Evolutionary conservation across 2,329 filamentous ascomycete species (phyloP).

Genomic region (Chaetomiaceae sp.): DNA sequence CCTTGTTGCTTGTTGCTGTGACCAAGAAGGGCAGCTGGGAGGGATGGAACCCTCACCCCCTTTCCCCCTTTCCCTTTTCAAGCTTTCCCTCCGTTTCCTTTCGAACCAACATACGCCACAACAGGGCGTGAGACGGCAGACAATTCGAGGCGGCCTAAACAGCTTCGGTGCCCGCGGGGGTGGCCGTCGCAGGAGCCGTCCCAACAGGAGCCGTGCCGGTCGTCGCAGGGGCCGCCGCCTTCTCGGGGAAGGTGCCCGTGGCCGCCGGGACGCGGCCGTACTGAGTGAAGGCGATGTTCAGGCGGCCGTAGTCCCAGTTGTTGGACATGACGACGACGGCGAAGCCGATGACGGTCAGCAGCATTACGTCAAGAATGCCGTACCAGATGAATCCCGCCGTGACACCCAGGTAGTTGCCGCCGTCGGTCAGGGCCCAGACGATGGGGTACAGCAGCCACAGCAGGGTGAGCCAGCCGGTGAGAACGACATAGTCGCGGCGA

Average conservation of each 20-base stretch:
- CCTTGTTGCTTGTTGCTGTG: too few species aligned
- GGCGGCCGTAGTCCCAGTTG: conserved; percentile 46
- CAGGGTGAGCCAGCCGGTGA: conserved; percentile 46
- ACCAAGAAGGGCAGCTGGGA: too few species aligned
- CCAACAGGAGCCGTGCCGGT: not conserved
- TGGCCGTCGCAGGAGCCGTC: not conserved
- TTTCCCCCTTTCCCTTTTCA: not conserved
- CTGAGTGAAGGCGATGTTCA: conserved; percentile 52
- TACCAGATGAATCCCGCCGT: conserved; percentile 47
- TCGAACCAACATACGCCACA: too few species aligned
- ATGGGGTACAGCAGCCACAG: conserved; percentile 53
- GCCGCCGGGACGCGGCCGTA: conserved; percentile 46
- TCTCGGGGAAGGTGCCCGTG: conserved; percentile 43
- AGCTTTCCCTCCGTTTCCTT: not conserved
- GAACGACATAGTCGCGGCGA: conserved; percentile 40
- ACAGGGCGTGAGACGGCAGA: too few species aligned
- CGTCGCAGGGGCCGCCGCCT: conserved; percentile 28
- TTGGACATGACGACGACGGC: conserved; percentile 41
- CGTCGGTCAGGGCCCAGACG: conserved; percentile 49
- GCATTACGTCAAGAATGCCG: conserved; percentile 48
- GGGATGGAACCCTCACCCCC: too few species aligned
- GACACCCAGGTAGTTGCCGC: conserved; percentile 46
- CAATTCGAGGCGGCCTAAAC: not conserved
- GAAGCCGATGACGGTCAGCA: conserved; percentile 41
- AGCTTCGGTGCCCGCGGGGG: too few species aligned